Conservation (phyloP, 352 stramenopile genomes). For the Aphanomyces euteiches region DNA sequence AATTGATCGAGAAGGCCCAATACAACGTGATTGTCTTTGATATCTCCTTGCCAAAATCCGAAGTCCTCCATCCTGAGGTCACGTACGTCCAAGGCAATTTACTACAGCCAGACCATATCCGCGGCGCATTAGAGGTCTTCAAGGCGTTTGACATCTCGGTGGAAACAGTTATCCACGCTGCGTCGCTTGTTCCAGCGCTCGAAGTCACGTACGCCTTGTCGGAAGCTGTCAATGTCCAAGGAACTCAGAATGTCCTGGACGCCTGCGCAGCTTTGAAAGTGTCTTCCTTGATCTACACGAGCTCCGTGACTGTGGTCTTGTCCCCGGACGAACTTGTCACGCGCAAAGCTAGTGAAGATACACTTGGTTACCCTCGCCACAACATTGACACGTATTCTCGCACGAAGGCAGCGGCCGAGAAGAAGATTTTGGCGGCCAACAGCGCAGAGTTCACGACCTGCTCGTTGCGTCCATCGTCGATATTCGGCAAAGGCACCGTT, state of each 20-base stretch:
- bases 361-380: background rate
- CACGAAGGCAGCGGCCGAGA: background rate
- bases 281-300: background rate
- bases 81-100: background rate
- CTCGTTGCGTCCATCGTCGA: background rate
- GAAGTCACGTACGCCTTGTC: background rate
- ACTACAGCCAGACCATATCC: background rate
- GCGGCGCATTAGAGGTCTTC: background rate
- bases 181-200: background rate
- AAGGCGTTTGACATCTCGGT: background rate
- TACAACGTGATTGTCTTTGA: conserved; percentile 6
- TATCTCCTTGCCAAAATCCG: background rate
- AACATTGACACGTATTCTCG: background rate
- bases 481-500: background rate
- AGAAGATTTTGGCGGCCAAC: background rate
- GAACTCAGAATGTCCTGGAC: background rate
- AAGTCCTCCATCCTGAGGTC: background rate
- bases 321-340: background rate
- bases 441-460: background rate
- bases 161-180: background rate
- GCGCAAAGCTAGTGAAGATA: background rate
- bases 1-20: background rate
- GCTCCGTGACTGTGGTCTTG: background rate
- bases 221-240: background rate
- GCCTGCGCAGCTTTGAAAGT: background rate